Conservation (phyloP, 306 rosid genomes). For the Datisca glomerata region DNA sequence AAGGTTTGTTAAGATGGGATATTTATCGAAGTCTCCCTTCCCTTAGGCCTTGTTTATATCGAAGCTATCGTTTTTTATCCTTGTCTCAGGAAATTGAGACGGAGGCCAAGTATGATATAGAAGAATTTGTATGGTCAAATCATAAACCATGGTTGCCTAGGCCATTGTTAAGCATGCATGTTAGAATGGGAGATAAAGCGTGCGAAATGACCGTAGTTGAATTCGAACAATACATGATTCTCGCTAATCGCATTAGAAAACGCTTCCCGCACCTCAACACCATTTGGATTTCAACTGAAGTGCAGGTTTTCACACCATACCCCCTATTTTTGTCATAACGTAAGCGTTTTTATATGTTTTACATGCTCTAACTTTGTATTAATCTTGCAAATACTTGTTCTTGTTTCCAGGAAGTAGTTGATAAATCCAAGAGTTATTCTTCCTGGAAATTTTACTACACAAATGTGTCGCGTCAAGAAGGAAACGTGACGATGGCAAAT, state of each 20-base stretch:
- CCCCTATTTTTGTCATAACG: not conserved
- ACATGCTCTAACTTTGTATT: too few relatives aligned
- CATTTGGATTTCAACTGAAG: slow-evolving; percentile 77
- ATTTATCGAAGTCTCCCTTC: too few relatives aligned
- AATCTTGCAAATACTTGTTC: too few relatives aligned
- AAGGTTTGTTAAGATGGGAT: slow-evolving; percentile 32
- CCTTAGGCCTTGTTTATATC: too few relatives aligned
- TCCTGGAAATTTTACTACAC: slow-evolving; percentile 64
- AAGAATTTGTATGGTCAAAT: slow-evolving; percentile 76
- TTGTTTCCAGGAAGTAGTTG: slow-evolving; percentile 50
- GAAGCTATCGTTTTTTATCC: too few relatives aligned
- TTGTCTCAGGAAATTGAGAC: slow-evolving; percentile 26
- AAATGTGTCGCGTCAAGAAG: slow-evolving; percentile 45
- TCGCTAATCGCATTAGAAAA: slow-evolving; percentile 46
- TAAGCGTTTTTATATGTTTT: not conserved
- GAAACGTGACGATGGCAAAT: slow-evolving; percentile 50
- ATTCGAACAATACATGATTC: slow-evolving; percentile 63
- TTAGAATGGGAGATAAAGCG: slow-evolving; percentile 91
- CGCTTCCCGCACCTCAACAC: slow-evolving; percentile 59
- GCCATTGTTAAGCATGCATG: slow-evolving; percentile 81
- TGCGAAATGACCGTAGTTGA: slow-evolving; percentile 79
- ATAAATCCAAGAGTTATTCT: slow-evolving; percentile 36
- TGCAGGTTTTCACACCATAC: slow-evolving; percentile 36
- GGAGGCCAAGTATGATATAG: slow-evolving; percentile 37
- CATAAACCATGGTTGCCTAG: slow-evolving; percentile 84